Evolutionary conservation across 2,329 filamentous ascomycete species (phyloP).

Genomic region (Pezicula radicicola): DNA sequence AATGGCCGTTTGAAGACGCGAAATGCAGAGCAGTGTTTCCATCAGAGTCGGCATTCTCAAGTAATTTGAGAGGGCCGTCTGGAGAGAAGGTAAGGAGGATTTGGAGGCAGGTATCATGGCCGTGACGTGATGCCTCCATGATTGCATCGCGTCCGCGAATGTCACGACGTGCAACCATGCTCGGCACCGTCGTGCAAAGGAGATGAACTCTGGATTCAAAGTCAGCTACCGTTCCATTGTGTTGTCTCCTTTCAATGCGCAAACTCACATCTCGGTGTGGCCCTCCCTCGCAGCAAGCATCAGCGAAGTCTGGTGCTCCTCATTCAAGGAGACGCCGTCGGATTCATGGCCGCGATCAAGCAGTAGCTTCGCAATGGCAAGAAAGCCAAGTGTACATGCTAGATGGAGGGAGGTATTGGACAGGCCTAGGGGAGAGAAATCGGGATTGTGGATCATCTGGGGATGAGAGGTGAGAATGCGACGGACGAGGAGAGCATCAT

Average conservation of each 20-base stretch:
- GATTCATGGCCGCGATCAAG: slow-evolving; percentile 73
- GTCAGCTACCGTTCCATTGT: background rate
- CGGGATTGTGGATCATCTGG: slow-evolving; percentile 72
- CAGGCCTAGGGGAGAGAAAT: slow-evolving; percentile 59
- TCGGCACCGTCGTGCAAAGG: slow-evolving; percentile 61
- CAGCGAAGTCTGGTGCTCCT: slow-evolving; percentile 74
- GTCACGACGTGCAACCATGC: slow-evolving; percentile 51
- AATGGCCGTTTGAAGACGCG: slow-evolving; percentile 76
- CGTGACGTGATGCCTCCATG: slow-evolving; percentile 59
- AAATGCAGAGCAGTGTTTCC: slow-evolving; percentile 90
- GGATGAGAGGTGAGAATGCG: slow-evolving; percentile 76
- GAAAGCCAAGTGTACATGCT: slow-evolving; percentile 69
- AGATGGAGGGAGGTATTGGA: slow-evolving; percentile 85
- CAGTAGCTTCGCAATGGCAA: slow-evolving; percentile 66
- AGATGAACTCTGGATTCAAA: slow-evolving; percentile 51
- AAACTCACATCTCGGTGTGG: slow-evolving; percentile 58
- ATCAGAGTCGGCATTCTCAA: slow-evolving; percentile 59
- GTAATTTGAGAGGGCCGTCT: slow-evolving; percentile 11
- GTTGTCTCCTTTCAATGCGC: background rate
- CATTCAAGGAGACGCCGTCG: slow-evolving; percentile 68
- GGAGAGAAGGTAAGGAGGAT: slow-evolving; percentile 60
- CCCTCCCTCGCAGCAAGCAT: slow-evolving; percentile 72
- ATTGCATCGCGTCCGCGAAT: slow-evolving; percentile 68
- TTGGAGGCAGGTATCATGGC: slow-evolving; percentile 63
- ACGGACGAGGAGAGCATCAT: slow-evolving; percentile 64